Conservation (phyloP, 331 rosid species). For the Malus hybrid region DNA sequence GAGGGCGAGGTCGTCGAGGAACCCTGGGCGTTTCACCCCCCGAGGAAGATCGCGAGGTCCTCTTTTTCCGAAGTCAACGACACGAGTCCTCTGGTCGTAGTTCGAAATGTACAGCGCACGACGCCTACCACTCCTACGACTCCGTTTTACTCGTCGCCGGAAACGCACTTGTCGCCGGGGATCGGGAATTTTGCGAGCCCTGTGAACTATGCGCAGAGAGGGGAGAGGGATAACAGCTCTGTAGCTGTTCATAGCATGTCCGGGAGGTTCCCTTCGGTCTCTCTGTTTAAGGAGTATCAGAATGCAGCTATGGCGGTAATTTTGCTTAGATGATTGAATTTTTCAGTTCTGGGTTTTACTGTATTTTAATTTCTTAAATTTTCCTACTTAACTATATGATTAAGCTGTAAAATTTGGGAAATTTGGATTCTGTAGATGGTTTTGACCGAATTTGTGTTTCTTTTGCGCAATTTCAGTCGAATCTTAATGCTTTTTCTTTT, state of each 20-base stretch:
- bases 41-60: constrained; percentile 49
- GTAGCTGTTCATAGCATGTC: constrained; percentile 42
- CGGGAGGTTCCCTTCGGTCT: constrained; percentile 79
- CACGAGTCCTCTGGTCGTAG: constrained; percentile 49
- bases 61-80: constrained; percentile 29
- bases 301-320: constrained; percentile 87
- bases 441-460: too few species aligned
- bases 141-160: constrained; percentile 43
- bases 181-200: constrained; percentile 33
- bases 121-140: constrained; percentile 42
- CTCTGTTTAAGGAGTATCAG: constrained; percentile 84
- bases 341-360: background rate
- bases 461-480: too few species aligned
- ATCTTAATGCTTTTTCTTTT: background rate
- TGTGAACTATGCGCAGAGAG: constrained; percentile 16
- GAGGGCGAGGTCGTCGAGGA: constrained; percentile 55
- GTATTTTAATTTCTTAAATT: background rate
- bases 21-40: constrained; percentile 58
- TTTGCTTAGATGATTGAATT: background rate
- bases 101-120: constrained; percentile 36
- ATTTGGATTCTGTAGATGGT: background rate
- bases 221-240: constrained; percentile 25
- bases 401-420: background rate
- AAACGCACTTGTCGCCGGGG: constrained; percentile 49
- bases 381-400: background rate